Percentiles rank a stretch among this genome's conserved stretches.
phyloP scores from a whole-genome alignment of 495 filamentous ascomycete genomes.

The Daldinia decipiens region DNA sequence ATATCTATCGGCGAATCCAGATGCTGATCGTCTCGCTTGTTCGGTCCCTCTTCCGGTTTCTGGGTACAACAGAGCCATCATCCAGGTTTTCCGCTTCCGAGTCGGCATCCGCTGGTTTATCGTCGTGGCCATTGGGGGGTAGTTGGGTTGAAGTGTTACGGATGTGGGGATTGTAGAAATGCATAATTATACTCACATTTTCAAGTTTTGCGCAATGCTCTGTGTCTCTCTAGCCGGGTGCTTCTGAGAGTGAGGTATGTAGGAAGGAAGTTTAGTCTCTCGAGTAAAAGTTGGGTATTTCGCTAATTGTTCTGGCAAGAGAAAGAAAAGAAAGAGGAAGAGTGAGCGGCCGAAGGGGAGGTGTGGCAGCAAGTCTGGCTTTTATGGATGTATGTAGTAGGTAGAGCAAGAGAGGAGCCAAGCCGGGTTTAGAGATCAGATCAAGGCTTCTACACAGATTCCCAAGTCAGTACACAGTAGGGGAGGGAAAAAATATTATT shows the following conservation, averaged over 20 bases:
- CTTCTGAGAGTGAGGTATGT: constrained; percentile 34
- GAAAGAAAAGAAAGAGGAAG: constrained; percentile 42
- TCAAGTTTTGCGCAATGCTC: constrained; percentile 15
- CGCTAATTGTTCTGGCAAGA: constrained; percentile 46
- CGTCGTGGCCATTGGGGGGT: constrained; percentile 9
- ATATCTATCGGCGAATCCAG: constrained; percentile 20
- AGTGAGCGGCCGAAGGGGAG: constrained; percentile 36
- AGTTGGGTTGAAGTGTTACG: constrained; percentile 12
- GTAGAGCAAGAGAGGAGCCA: constrained; percentile 36
- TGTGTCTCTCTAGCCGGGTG: constrained; percentile 16
- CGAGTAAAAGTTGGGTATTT: constrained; percentile 45
- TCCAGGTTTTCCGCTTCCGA: constrained; percentile 29
- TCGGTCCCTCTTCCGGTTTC: constrained; percentile 28
- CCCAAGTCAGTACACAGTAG: constrained; percentile 24
- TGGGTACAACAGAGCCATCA: constrained; percentile 19
- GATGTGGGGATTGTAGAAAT: constrained; percentile 21
- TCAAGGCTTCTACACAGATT: constrained; percentile 37
- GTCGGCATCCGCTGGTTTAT: constrained; percentile 24
- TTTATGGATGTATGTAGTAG: constrained; percentile 45
- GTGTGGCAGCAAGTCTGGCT: constrained; percentile 42
- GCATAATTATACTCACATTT: constrained; percentile 35
- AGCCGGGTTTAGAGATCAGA: constrained; percentile 34
- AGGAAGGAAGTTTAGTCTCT: constrained; percentile 26
- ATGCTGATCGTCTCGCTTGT: constrained; percentile 26
- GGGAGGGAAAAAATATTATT: constrained; percentile 18